These are phyloP conservation scores for Mycena vulgaris DNA, from an alignment of 768 basidiomycete genomes.

Conservation along the genomic window DNA sequence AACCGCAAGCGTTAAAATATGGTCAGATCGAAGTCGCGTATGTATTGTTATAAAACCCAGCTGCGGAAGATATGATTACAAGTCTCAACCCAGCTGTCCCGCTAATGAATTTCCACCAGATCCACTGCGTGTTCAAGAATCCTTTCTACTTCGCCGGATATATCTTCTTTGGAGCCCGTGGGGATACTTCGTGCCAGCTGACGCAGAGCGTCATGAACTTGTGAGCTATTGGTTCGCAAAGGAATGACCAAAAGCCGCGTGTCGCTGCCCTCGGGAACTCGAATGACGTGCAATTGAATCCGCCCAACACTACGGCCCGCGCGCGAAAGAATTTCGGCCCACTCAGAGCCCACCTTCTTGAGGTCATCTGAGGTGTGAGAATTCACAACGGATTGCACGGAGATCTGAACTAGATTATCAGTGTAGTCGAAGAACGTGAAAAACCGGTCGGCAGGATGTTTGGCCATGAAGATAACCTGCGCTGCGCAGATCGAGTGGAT, in stretches of 20 bases:
- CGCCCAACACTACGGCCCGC: neutral
- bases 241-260: slow-evolving; percentile 2
- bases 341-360: neutral
- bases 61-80: too few species aligned
- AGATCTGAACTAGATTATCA: neutral
- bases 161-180: neutral
- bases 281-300: slow-evolving; percentile 8
- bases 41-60: too few species aligned
- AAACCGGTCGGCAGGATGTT: neutral
- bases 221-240: slow-evolving; percentile 1
- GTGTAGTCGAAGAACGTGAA: slow-evolving; percentile 11
- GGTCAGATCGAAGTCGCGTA: too few species aligned
- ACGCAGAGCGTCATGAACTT: neutral
- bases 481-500: neutral
- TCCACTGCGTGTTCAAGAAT: neutral
- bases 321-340: slow-evolving; percentile 3
- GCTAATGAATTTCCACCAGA: slow-evolving; percentile 16
- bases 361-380: neutral
- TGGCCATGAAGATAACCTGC: neutral
- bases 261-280: neutral
- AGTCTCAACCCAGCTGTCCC: too few species aligned
- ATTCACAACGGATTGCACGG: neutral
- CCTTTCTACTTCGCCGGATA: neutral
- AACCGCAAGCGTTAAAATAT: too few species aligned
- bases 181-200: neutral